phyloP scores from a whole-genome alignment of 805 yeast genomes.

The Monosporozyma aquatica region DNA sequence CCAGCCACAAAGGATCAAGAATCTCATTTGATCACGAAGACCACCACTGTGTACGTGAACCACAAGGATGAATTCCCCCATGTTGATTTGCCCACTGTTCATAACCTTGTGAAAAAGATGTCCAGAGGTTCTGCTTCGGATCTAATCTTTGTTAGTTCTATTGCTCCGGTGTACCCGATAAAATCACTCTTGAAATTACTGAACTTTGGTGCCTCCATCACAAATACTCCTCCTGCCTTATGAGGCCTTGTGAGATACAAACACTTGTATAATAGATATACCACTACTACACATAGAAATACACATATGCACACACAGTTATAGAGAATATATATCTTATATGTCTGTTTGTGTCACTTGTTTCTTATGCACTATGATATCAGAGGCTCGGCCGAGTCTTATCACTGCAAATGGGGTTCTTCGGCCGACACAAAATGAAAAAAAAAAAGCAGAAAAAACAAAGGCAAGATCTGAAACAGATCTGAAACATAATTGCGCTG shows the following conservation, averaged over 20 bases:
- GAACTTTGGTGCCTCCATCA: slow-evolving; percentile 6
- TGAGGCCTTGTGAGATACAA: too few relatives aligned
- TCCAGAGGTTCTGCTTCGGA: slow-evolving; percentile 25
- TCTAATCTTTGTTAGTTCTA: slow-evolving; percentile 20
- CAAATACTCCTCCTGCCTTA: too few relatives aligned
- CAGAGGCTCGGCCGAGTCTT: too few relatives aligned
- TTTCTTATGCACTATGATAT: too few relatives aligned
- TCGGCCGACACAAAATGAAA: too few relatives aligned
- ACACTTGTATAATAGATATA: too few relatives aligned
- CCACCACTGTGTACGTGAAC: background rate
- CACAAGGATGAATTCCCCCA: background rate
- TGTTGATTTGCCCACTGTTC: slow-evolving; percentile 3
- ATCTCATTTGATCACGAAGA: slow-evolving; percentile 8
- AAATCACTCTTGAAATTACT: slow-evolving; percentile 15
- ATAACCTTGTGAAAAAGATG: slow-evolving; percentile 6
- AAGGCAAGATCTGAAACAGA: background rate
- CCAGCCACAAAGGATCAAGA: slow-evolving; percentile 26
- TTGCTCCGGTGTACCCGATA: slow-evolving; percentile 26
- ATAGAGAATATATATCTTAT: too few relatives aligned
- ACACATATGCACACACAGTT: too few relatives aligned
- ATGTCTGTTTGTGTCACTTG: too few relatives aligned
- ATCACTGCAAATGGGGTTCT: slow-evolving; percentile 1
- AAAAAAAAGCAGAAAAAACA: background rate
- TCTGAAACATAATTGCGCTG: background rate
- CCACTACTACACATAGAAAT: too few relatives aligned